These are phyloP conservation scores for Xylariales sp. DNA, from an alignment of 2,329 filamentous ascomycete species.

Conservation along the genomic window DNA sequence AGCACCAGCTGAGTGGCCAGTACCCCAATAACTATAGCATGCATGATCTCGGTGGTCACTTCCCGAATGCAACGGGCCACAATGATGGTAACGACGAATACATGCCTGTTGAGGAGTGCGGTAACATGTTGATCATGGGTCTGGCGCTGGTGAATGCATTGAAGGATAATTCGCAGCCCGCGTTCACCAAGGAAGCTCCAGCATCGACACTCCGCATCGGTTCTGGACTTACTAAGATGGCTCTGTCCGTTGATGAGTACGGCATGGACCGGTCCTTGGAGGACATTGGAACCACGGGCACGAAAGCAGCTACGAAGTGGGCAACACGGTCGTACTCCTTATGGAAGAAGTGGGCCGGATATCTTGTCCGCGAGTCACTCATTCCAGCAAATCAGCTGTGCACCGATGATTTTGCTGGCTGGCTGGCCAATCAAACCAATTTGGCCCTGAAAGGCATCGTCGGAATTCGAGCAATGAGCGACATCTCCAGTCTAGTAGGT, in stretches of 20 bases:
- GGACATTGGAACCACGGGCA: constrained; percentile 39
- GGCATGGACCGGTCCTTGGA: constrained; percentile 60
- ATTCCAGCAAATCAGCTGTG: constrained; percentile 68
- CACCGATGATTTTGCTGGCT: constrained; percentile 75
- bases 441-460: constrained; percentile 73
- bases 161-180: constrained; percentile 53
- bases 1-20: constrained; percentile 76
- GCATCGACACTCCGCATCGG: constrained; percentile 13
- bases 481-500: constrained; percentile 57
- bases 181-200: constrained; percentile 49
- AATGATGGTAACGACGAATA: constrained; percentile 65
- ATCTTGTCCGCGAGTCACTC: constrained; percentile 65
- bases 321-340: constrained; percentile 54
- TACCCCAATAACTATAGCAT: constrained; percentile 80
- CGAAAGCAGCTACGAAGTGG: constrained; percentile 35
- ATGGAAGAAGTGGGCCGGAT: constrained; percentile 74
- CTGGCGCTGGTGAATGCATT: constrained; percentile 72
- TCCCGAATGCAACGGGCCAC: constrained; percentile 74
- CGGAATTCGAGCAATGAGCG: constrained; percentile 73
- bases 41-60: constrained; percentile 69
- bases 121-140: constrained; percentile 75
- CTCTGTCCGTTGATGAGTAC: constrained; percentile 19
- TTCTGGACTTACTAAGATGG: constrained; percentile 12
- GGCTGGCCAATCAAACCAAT: constrained; percentile 70
- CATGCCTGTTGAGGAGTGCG: constrained; percentile 72